Percentiles rank a stretch among this genome's conserved stretches.
Evolutionary conservation across 73 alveolate genomes (phyloP).

Genomic region (Symbiodinium natans): DNA sequence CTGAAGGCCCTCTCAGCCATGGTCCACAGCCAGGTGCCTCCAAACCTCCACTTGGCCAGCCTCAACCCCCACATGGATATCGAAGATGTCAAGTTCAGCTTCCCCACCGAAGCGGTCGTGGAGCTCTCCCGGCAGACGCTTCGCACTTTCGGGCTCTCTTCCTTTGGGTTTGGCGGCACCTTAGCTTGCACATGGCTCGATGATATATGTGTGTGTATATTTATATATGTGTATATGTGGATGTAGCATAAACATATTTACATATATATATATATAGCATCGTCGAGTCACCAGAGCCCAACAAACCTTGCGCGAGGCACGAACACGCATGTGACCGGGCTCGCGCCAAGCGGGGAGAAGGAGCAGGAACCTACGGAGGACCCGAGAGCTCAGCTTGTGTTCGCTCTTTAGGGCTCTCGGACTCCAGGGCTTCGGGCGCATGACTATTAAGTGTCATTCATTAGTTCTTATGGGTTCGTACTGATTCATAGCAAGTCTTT

Average conservation of each 20-base stretch:
- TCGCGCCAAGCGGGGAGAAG: slow-evolving; percentile 35
- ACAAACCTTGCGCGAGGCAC: neutral
- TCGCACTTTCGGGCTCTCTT: slow-evolving; percentile 68
- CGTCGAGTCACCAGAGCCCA: neutral
- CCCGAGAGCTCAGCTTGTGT: neutral
- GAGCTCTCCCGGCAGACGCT: slow-evolving; percentile 67
- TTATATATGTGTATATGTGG: no score
- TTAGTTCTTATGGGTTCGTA: no score
- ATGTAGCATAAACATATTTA: no score
- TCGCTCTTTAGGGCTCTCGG: no score
- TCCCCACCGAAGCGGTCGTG: slow-evolving; percentile 73
- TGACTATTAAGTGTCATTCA: no score
- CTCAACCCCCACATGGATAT: slow-evolving; percentile 88
- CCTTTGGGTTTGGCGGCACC: slow-evolving; percentile 91
- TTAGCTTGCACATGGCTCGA: no score
- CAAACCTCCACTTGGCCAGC: slow-evolving; percentile 70
- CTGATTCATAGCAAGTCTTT: no score
- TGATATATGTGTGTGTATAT: no score
- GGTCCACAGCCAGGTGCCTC: slow-evolving; percentile 64
- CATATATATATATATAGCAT: no score
- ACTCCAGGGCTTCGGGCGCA: no score
- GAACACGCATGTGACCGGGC: slow-evolving; percentile 79
- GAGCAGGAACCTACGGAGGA: slow-evolving; percentile 5
- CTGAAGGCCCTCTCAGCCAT: slow-evolving; percentile 54
- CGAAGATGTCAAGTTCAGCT: slow-evolving; percentile 79